Evolutionary conservation across 192 early-diverging fungal genomes (phyloP), one percentile per base, ranked within the genome.

Genomic region (Coemansia sp.): DNA sequence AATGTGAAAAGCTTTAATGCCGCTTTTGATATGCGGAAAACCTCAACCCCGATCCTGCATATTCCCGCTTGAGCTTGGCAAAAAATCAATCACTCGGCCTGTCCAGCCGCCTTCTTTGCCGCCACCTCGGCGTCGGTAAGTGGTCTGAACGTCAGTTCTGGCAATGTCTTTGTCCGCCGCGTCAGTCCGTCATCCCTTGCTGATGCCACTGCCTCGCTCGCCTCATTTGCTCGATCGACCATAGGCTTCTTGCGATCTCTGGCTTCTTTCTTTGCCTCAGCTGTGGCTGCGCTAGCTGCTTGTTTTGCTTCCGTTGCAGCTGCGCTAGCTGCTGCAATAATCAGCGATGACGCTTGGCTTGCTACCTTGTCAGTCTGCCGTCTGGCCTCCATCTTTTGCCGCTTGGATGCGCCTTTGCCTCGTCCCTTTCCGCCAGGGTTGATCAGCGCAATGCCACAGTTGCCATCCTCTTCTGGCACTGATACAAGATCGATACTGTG

Each of bases 81-180:
- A 32, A 11, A 55, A 27, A 25, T 15, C 23, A 49, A 17, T 19
- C 39, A 32, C 21, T 51, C 5, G 35, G 39, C 23, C 59, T 48
- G 58, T 5, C 27, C 14, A 4, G 6, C 21, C 53, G 66, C 62
- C 64, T 59, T 73, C 22, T 68, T 73, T 1, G 67, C 69, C 2
- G 77, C 77, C n/a, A 80, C 65, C 37, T 80, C 68, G 21, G 66
- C 65, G 39, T 80, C 72, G 9, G 68, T 74, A 10, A 71, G 68
- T 7, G 65, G 72, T n/a, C 72, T 55, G 32, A 70, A 80, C 11
- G 62, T 19, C 9, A 79, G 64, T 15, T 39, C n/a, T 5, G 76
- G 76, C 29, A 55, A 37, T 5, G 57, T 27, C 57, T 61, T 67
- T 41, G 76, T 79, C 54, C 39, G 11, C 23, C 50, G 71, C 5